A percentile compares a stretch with the other conserved stretches of the same genome.
These are phyloP conservation scores for Melaleuca quinquenervia DNA, from an alignment of 345 rosid genomes.

Conservation along the genomic window DNA sequence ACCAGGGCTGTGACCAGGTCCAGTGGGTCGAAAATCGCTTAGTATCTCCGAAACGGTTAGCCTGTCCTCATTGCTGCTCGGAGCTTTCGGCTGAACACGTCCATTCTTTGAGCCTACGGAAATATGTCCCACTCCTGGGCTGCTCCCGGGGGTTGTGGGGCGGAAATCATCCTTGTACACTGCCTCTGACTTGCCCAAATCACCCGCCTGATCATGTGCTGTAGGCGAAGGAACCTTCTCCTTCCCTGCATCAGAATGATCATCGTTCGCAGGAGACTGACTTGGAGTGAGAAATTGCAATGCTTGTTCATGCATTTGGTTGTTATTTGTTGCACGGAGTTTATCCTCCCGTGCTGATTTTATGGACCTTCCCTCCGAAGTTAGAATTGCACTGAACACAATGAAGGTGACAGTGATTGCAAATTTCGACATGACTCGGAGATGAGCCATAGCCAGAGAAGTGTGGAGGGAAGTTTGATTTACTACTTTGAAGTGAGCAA, in stretches of 20 bases:
- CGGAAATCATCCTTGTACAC: conserved; percentile 3
- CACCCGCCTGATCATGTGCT: not conserved
- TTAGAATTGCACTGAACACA: conserved; percentile 6
- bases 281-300: not conserved
- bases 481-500: not conserved
- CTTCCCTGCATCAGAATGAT: not conserved
- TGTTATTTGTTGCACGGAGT: not conserved
- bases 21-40: not conserved
- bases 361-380: conserved; percentile 17
- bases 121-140: conserved; percentile 27
- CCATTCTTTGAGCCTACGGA: not conserved
- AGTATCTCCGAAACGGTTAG: conserved; percentile 7
- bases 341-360: not conserved
- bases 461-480: not conserved
- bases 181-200: not conserved
- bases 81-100: not conserved
- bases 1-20: not conserved
- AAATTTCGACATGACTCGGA: not conserved
- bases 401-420: conserved; percentile 11
- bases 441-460: conserved; percentile 10
- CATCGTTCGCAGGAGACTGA: not conserved
- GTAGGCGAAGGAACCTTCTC: not conserved
- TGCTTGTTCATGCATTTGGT: not conserved
- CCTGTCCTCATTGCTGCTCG: not conserved
- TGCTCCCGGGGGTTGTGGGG: conserved; percentile 29